Base-by-base conservation (phyloP, 768 basidiomycete species). In the Collybia mongolica region DNA sequence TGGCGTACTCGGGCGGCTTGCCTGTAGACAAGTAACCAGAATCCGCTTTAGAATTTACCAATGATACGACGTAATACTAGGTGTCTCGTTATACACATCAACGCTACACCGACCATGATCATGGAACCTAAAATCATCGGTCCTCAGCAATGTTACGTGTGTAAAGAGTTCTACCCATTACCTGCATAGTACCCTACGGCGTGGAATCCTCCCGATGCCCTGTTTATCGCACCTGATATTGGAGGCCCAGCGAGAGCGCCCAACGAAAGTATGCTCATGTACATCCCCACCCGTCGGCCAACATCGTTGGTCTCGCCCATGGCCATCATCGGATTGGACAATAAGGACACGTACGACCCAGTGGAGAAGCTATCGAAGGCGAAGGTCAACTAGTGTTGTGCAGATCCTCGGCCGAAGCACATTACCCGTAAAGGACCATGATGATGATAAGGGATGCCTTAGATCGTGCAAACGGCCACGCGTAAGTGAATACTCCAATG, bases 191-290 rank as follows among this genome's bases (percentile, higher is more conserved):
- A 58, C 17, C 83, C 83, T 4, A 83, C 80, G 2, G 60, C 69
- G 32, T 72, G 66, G 57, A 79, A 90, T 0, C 74, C 73, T 2
- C 75, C 76, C 1, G 82, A 79, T 1, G 74, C 70, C 0, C 60
- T 61, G 45, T 76, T 74, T 55, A 90, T 86, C 0, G 83, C 82
- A 1, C 88, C 88, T 5, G 85, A 85, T 52, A 88, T 84, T 0
- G 88, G 88, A 3, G 86, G 84, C 0, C 88, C 88, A 0, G 73
- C 74, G 4, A 90, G 69, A 0, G 83, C 84, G 8, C 85, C 86
- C 15, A 88, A 32, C 0, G 87, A 74, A 22, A 80, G 48, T 42
- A 86, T 72, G 23, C 76, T 83, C 63, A 84, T 70, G 52, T 78
- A 79, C 73, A 88, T 81, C 5, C 88, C 88, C 0, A 77, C 68